A percentile compares a stretch with the other conserved stretches of the same genome.
Conservation (phyloP, 192 early-diverging fungal genomes). For the Backusella mclennaniae region DNA sequence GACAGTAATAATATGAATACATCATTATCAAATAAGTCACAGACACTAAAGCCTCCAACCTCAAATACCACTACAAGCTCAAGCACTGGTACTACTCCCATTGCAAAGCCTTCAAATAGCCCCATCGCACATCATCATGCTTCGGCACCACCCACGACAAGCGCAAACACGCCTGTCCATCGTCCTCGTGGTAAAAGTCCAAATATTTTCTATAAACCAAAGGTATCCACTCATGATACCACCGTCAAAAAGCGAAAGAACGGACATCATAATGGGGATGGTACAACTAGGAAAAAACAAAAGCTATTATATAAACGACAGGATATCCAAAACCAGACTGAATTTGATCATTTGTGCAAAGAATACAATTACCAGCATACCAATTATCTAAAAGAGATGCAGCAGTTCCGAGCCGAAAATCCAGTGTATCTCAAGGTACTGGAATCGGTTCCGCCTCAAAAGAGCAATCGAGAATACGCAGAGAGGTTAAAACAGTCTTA, state of each 20-base stretch:
- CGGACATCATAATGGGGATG: background rate
- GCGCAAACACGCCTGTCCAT: background rate
- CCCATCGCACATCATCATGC: background rate
- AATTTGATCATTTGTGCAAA: background rate
- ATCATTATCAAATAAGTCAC: background rate
- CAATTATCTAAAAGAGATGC: background rate
- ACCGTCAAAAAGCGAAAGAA: background rate
- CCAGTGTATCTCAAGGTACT: background rate
- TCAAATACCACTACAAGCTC: background rate
- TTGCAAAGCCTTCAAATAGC: background rate
- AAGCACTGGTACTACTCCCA: background rate
- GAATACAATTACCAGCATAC: background rate
- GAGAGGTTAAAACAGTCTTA: background rate
- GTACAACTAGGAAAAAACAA: background rate
- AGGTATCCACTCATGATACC: background rate
- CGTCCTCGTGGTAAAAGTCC: background rate
- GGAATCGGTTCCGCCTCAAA: background rate
- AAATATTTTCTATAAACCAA: background rate
- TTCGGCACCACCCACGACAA: background rate
- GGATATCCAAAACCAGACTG: background rate
- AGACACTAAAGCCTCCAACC: background rate
- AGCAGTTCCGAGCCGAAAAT: background rate
- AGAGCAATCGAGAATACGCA: background rate
- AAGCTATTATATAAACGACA: background rate
- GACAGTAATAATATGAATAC: background rate